These are phyloP conservation scores for Dryadomyces quercivorus DNA, from an alignment of 2,329 filamentous ascomycete species.

Conservation along the genomic window DNA sequence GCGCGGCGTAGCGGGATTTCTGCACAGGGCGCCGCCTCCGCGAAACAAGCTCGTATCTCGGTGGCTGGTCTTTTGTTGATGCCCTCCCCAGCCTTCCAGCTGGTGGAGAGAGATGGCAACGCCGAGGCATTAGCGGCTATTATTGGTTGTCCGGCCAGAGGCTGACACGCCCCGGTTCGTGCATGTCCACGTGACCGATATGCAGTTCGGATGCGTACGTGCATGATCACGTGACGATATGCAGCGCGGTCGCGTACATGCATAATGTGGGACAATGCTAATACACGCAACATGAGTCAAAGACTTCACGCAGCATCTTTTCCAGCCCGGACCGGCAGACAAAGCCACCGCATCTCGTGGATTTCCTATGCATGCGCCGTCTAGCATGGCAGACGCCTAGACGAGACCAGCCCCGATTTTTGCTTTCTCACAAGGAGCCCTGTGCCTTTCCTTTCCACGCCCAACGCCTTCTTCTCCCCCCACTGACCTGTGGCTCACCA, in stretches of 20 bases:
- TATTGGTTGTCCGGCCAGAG: constrained; percentile 2
- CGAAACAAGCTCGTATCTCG: background rate
- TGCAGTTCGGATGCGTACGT: too few relatives aligned
- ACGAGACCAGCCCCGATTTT: background rate
- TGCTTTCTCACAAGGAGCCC: background rate
- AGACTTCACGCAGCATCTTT: background rate
- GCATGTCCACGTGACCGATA: too few relatives aligned
- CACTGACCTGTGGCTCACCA: constrained; percentile 20
- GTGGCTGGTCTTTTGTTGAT: constrained; percentile 2
- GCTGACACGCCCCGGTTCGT: background rate
- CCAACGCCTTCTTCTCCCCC: background rate
- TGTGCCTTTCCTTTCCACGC: background rate
- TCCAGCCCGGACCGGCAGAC: background rate
- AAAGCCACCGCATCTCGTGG: background rate
- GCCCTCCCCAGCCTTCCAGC: background rate
- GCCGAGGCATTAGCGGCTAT: background rate
- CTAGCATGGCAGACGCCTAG: too few relatives aligned
- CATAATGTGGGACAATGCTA: background rate
- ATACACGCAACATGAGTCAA: background rate
- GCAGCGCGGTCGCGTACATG: background rate
- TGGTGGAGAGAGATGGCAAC: background rate
- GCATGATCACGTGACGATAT: too few relatives aligned
- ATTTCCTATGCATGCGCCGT: too few relatives aligned
- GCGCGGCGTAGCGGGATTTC: too few relatives aligned
- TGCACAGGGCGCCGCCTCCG: too few relatives aligned